Conservation (phyloP, 1,284 basidiomycete species). For the Leccinum fallax region DNA sequence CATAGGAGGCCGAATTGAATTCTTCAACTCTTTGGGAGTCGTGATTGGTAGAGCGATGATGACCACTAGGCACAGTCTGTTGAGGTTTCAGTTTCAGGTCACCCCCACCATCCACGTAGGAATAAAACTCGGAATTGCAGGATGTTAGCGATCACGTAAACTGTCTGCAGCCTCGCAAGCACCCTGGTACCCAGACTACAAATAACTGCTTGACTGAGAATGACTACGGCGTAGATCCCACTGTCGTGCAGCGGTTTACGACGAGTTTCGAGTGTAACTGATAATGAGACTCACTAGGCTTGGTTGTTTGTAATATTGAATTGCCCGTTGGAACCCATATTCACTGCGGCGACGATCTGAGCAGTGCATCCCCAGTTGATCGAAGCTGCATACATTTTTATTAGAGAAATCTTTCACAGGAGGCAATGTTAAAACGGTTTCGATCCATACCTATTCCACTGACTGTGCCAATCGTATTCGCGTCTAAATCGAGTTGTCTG, state of each 20-base stretch:
- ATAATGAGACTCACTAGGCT: neutral
- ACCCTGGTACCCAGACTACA: neutral
- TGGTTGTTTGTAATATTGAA: neutral
- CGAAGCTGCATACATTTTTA: neutral
- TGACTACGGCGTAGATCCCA: neutral
- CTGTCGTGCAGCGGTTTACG: neutral
- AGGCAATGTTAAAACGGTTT: neutral
- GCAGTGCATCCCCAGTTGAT: conserved; percentile 1
- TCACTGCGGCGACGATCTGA: neutral
- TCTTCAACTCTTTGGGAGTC: neutral
- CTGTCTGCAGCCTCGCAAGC: conserved; percentile 1
- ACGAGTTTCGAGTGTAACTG: neutral
- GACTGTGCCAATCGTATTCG: neutral
- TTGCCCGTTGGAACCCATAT: neutral
- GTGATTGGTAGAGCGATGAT: neutral
- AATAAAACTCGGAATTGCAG: neutral
- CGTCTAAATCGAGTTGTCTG: neutral
- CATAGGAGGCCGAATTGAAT: neutral
- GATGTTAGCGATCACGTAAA: neutral
- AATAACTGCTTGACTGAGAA: neutral
- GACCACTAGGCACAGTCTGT: neutral
- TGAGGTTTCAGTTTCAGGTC: neutral
- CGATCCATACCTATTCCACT: neutral
- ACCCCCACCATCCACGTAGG: neutral
- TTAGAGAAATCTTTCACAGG: neutral